These are phyloP conservation scores for Solanum virginianum DNA, from an alignment of 257 asterid species.

Conservation along the genomic window DNA sequence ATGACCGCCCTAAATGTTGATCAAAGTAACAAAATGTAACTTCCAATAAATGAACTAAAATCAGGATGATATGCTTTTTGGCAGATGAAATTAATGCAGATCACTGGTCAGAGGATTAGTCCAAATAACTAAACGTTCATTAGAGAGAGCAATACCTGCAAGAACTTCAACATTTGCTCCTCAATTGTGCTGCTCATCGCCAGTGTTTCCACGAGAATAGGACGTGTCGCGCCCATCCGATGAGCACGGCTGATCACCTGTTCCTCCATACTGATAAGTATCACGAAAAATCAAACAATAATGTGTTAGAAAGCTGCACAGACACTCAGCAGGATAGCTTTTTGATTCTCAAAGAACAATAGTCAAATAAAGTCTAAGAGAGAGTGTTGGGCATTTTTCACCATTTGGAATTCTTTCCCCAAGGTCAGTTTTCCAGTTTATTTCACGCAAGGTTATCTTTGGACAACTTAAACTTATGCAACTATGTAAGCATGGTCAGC, in stretches of 20 bases:
- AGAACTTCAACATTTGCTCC: conserved; percentile 84
- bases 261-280: conserved; percentile 81
- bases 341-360: background rate
- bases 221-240: conserved; percentile 95
- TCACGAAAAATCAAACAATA: conserved; percentile 2
- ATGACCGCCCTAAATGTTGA: background rate
- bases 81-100: background rate
- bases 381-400: background rate
- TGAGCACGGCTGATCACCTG: conserved; percentile 99
- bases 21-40: background rate
- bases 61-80: background rate
- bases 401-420: background rate
- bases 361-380: background rate
- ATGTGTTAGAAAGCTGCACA: background rate
- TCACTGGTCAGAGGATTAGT: background rate
- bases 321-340: background rate
- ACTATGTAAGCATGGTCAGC: background rate
- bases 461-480: background rate
- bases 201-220: conserved; percentile 82
- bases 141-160: conserved; percentile 42
- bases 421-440: background rate
- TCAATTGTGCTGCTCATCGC: conserved; percentile 94
- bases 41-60: background rate
- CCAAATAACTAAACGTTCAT: background rate
- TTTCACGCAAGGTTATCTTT: background rate